Base-by-base conservation (phyloP, 2,329 filamentous ascomycete genomes). In the Curvularia eragrostidis region DNA sequence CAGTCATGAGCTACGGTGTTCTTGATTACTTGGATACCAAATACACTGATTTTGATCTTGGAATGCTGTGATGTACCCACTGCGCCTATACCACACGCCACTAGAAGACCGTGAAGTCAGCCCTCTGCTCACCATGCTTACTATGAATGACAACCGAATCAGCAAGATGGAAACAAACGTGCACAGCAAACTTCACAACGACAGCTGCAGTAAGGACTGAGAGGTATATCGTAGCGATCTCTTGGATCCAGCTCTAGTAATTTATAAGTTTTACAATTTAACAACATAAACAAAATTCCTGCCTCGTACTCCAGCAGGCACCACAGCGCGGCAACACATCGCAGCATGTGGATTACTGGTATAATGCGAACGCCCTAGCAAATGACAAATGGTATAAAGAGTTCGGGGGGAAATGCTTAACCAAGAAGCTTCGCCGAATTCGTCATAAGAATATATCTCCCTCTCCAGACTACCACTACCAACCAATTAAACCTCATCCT, bases 311-410 rank as follows among this genome's bases (percentile, higher is more conserved):
- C 23, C 28, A 44, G 30, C 41, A 26, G 42, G 12, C 21, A 32
- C 43, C 52, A 55, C 52, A 32, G 54, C 59, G 60, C 58, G 28
- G 53, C 53, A 56, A 52, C 47, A 50, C 26, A 59, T 62, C 58
- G 58, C 59, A 56, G 52, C 36, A 52, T 55, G 62, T 64, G 63
- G 63, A 72, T 70, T 70, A 72, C 70, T n/a, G 73, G 73, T 76
- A 76, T 76, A 75, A 73, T 72, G 73, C 72, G 56, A 71, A 56
- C 48, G 39, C 54, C 48, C 53, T 32, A 58, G 52, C 54, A 63
- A 58, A 61, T 63, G 62, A 63, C 66, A 69, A 68, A 53, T 67
- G 66, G 65, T 71, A 69, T 69, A 64, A 69, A 65, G 63, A 62
- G 57, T 47, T 59, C 48, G 48, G 51, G 43, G n/a, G 52, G 8